Base-by-base conservation (phyloP, 2,329 filamentous ascomycete genomes). In the Lachnellula suecica region DNA sequence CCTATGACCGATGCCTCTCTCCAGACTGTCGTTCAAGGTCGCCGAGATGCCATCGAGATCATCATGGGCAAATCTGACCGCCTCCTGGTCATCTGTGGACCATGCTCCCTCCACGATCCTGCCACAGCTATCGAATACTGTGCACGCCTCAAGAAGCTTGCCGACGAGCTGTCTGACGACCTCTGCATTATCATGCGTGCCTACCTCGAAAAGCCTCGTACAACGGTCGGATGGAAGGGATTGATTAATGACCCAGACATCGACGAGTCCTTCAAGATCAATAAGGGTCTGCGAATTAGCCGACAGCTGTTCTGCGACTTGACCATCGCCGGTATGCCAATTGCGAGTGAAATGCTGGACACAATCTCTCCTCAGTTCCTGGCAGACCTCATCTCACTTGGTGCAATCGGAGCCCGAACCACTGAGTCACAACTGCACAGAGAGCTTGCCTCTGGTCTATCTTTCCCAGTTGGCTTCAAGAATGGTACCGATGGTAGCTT, bases 221-320 rank as follows among this genome's bases (percentile, higher is more conserved):
- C 94, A 45, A 99, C 94, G 0, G 92, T 99, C 45, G 94, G 94
- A 69, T 99, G 94, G 94, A 99, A 99, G 77, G 94, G 94, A 47
- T 80, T 99, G 71, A 97, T 99, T 81, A 99, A 99, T 74, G 94
- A 99, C 72, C 94, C 94, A 2, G 92, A 97, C 67, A 96, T 99
- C 70, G 91, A 99, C 72, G 87, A 94, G 71, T 94, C 88, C 68
- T 99, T 89, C 87, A 84, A 96, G 77, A 99, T 99, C 79, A 99
- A 99, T 84, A 97, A 97, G 81, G 94, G 94, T 48, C 82, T 99
- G 51, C 85, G 91, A 25, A 85, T 96, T 52, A 93, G 89, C n/a
- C 83, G 94, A 64, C 88, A 96, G 75, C 81, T 99, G 68, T 99
- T 97, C 77, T 84, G 88, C 64, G 92, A 97, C 68, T 79, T 99